Evolutionary conservation across 257 asterid genomes (phyloP), one percentile per base, ranked within the genome.

Genomic region (Ophiorrhiza pumila): DNA sequence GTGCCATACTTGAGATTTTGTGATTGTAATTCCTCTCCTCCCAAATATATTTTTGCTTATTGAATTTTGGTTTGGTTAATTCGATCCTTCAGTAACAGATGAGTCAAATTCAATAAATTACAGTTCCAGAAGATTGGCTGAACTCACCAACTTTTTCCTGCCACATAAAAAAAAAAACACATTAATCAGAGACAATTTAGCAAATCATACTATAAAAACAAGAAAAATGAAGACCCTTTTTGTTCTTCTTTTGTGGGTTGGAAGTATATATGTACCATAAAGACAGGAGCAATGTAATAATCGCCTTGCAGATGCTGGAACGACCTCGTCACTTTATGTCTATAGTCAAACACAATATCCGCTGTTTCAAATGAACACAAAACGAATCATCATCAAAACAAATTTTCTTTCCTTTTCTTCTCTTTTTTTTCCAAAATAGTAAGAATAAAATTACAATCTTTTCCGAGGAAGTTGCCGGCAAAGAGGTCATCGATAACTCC

Each of bases 131-230:
- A 27, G 76, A 78, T 66, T 73, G 78, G 74, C 52, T 43, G 76
- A 66, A 79, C 95, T 86, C 89, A 93, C 97, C 98, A 4, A 93
- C 96, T 91, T 89, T 93, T 83, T 93, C 97, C 98, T 93, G 98
- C 69, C 75, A 85, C 66, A 75, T 68, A 74, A 45, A 71, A 39
- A 25, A 3, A 76, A 22, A 67, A 31, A 68, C 52, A 49, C 5
- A 17, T 35, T 0, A 61, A 55, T 41, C 62, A 55, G n/a, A n/a
- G n/a, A n/a, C n/a, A n/a, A n/a, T n/a, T n/a, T n/a, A n/a, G n/a
- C n/a, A n/a, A n/a, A n/a, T n/a, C n/a, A n/a, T n/a, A n/a, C n/a
- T n/a, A n/a, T n/a, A n/a, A n/a, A n/a, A n/a, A n/a, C n/a, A n/a
- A n/a, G n/a, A n/a, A n/a, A n/a, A n/a, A n/a, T n/a, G n/a, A n/a